Evolutionary conservation across 2,329 filamentous ascomycete species (phyloP).

Genomic region (Penicillium rolfsii): DNA sequence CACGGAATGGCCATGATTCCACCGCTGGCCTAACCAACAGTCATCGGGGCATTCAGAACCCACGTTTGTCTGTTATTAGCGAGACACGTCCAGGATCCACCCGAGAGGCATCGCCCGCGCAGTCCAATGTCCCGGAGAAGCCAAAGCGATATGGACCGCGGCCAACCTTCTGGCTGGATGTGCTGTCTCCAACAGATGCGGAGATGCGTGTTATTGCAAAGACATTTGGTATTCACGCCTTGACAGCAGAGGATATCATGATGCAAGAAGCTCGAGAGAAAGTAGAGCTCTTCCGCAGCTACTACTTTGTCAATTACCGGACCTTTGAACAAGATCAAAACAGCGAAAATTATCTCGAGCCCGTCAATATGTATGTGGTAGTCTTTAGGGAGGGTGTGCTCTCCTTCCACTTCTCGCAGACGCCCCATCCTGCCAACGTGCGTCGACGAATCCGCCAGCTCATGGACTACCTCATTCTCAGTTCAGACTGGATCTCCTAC

Average conservation of each 20-base stretch:
- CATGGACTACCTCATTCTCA: constrained; percentile 88
- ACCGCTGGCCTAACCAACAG: constrained; percentile 11
- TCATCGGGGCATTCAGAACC: constrained; percentile 24
- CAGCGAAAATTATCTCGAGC: constrained; percentile 88
- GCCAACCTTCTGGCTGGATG: constrained; percentile 95
- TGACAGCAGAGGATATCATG: constrained; percentile 96
- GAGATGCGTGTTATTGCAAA: constrained; percentile 96
- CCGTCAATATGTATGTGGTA: constrained; percentile 95
- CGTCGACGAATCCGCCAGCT: constrained; percentile 90
- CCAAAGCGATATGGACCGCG: constrained; percentile 71
- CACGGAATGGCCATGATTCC: constrained; percentile 20
- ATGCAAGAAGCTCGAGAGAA: constrained; percentile 97
- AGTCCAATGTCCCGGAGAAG: constrained; percentile 27
- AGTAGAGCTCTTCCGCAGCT: constrained; percentile 94
- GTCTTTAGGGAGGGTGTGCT: constrained; percentile 95
- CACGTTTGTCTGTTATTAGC: constrained; percentile 42
- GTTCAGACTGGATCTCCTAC: constrained; percentile 97
- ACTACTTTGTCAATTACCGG: constrained; percentile 98
- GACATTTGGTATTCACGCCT: constrained; percentile 90
- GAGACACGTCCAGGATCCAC: constrained; percentile 39
- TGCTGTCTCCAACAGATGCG: constrained; percentile 84
- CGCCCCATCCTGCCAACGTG: constrained; percentile 93
- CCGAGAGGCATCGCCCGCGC: constrained; percentile 31
- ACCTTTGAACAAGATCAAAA: constrained; percentile 94
- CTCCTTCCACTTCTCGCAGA: constrained; percentile 96